A percentile compares a stretch with the other conserved stretches of the same genome.
Conservation (phyloP, 2,329 filamentous ascomycete genomes). For the Fusarium veterinarium region DNA sequence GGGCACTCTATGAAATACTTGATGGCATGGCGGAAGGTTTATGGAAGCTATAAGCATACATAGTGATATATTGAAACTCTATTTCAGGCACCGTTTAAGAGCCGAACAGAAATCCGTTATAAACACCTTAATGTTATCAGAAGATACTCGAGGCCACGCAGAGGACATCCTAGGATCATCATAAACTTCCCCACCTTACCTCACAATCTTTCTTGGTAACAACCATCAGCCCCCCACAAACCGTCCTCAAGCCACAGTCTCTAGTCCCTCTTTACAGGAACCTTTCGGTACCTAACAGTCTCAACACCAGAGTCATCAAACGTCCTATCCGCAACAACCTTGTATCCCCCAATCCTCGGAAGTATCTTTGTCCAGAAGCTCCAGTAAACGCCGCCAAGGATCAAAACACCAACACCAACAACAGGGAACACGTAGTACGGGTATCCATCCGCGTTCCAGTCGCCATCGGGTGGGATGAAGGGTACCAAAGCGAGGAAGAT, state of each 20-base stretch:
- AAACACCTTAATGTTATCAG: too few species aligned
- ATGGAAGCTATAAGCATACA: too few species aligned
- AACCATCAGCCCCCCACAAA: fast-evolving
- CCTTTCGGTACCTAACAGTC: conserved; percentile 55
- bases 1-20: too few species aligned
- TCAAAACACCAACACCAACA: conserved; percentile 63
- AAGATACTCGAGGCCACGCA: too few species aligned
- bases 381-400: conserved; percentile 66
- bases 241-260: not conserved
- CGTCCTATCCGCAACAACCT: conserved; percentile 57
- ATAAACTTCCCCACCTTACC: too few species aligned
- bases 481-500: conserved; percentile 64
- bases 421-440: conserved; percentile 68
- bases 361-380: conserved; percentile 62
- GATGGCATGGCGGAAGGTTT: too few species aligned
- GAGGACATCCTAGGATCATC: too few species aligned
- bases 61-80: too few species aligned
- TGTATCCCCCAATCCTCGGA: conserved; percentile 62
- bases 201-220: too few species aligned
- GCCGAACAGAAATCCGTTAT: too few species aligned
- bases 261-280: conserved; percentile 41
- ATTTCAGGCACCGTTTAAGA: too few species aligned
- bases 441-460: conserved; percentile 61
- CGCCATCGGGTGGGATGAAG: conserved; percentile 64
- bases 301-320: conserved; percentile 55